Evolutionary conservation across 164 flowering plant species (phyloP).

Genomic region (Piper betle): DNA sequence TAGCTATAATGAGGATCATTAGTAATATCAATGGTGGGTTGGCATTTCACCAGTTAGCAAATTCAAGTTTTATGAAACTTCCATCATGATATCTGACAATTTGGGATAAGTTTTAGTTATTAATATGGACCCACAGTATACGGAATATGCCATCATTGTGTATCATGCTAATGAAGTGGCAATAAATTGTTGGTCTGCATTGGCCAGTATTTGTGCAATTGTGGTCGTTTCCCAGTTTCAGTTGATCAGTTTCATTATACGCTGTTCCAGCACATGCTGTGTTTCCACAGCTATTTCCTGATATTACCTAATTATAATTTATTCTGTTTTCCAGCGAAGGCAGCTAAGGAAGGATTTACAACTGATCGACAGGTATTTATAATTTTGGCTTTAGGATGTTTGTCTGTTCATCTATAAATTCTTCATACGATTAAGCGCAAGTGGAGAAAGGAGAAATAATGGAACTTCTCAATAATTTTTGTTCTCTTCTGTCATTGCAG

Average conservation of each 20-base stretch:
- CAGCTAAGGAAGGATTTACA: conserved; percentile 76
- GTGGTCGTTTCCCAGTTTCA: no score
- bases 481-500: conserved; percentile 36
- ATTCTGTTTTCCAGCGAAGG: conserved; percentile 55
- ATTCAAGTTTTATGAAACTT: neutral
- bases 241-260: no score
- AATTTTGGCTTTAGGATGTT: conserved; percentile 4
- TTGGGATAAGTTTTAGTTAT: neutral
- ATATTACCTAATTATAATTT: neutral
- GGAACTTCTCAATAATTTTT: neutral
- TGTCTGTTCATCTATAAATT: neutral
- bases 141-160: neutral
- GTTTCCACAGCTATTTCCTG: conserved; percentile 3
- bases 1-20: no score
- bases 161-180: no score
- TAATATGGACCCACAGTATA: neutral
- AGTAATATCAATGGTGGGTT: no score
- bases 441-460: neutral
- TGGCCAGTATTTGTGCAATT: neutral
- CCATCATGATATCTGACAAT: neutral
- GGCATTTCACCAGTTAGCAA: no score
- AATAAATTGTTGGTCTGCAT: no score
- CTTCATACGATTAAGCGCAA: neutral
- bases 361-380: conserved; percentile 57
- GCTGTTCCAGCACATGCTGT: no score